Base-by-base conservation (phyloP, 2,329 filamentous ascomycete species). In the Xenoacremonium recifei region DNA sequence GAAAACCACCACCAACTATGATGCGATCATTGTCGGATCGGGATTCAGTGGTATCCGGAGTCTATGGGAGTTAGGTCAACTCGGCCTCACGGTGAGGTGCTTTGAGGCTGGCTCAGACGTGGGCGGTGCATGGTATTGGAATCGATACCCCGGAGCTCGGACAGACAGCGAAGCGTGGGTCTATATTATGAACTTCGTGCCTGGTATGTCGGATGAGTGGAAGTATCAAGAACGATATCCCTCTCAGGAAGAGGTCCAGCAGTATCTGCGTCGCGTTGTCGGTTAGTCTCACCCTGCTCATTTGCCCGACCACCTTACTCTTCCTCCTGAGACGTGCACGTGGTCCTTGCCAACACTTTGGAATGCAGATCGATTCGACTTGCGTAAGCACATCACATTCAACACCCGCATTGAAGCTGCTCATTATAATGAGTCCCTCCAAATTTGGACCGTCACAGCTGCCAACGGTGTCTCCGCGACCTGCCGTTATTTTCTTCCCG, bases 61-160 rank as follows among this genome's bases (percentile, higher is more conserved):
- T 4, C 39, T 51, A 4, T 41, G 39, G 35, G 39, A 47, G 21
- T 37, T 51, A 2, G 15, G 19, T 4, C 25, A 45, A 5, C 17
- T 39, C 4, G 49, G 49, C n/a, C 40, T 47, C 5, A 39, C 25
- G 1, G 37, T 35, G 3, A 47, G 47, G 21, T 37, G 39, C 18
- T 37, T 50, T 7, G 45, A 50, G 21, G 40, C 42, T 5, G 49
- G 42, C 16, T 37, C 37, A 25, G 50, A 48, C 19, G 41, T 50
- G 10, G 48, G 50, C 5, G 50, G 50, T 12, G 43, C 45, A 6
- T 52, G 48, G 50, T 44, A 50, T 15, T 50, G 43, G 34, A 53
- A 50, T 31, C 41, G 40, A 17, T 53, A 50, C 35, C 50, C 50
- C 2, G 48, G 50, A 6, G 42, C 47, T 6, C 39, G 41, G 13